A percentile compares a stretch with the other conserved stretches of the same genome.
These are phyloP conservation scores for Inosperma sp. DNA, from an alignment of 768 basidiomycete genomes.

Conservation along the genomic window DNA sequence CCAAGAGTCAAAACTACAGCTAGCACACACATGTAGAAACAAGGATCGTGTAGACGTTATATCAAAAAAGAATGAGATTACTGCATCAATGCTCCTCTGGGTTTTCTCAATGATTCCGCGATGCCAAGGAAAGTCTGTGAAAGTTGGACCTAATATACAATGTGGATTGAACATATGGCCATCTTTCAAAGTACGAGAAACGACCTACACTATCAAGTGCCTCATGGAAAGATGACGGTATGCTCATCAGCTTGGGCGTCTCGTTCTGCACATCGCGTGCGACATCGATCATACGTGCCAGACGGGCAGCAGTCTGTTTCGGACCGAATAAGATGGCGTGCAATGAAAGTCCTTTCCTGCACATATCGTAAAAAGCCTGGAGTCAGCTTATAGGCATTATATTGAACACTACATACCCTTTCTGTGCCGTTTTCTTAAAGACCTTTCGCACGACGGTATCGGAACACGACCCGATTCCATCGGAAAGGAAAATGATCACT, in stretches of 20 bases:
- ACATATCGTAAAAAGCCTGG: neutral
- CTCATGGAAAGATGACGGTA: conserved; percentile 5
- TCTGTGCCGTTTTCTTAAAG: neutral
- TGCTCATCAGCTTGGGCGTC: conserved; percentile 27
- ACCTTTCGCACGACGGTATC: conserved; percentile 41
- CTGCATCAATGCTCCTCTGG: conserved; percentile 42
- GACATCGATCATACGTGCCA: conserved; percentile 51
- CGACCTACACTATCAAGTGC: conserved; percentile 6
- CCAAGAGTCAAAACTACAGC: too few species aligned
- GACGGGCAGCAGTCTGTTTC: conserved; percentile 1
- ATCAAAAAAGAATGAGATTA: too few species aligned
- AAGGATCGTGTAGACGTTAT: too few species aligned
- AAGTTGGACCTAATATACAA: conserved; percentile 41
- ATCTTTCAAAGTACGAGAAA: neutral
- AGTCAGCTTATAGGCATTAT: neutral
- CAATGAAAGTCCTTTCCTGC: conserved; percentile 52
- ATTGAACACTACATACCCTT: neutral
- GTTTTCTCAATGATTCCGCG: conserved; percentile 54
- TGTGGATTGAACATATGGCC: neutral
- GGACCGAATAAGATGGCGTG: conserved; percentile 57
- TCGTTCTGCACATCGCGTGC: conserved; percentile 44
- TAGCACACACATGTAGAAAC: too few species aligned
- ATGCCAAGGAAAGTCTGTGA: conserved; percentile 56
- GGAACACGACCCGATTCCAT: conserved; percentile 47
- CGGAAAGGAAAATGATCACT: conserved; percentile 43